Evolutionary conservation across 139 green algal species (phyloP).

Genomic region (Chlamydomonas applanata): DNA sequence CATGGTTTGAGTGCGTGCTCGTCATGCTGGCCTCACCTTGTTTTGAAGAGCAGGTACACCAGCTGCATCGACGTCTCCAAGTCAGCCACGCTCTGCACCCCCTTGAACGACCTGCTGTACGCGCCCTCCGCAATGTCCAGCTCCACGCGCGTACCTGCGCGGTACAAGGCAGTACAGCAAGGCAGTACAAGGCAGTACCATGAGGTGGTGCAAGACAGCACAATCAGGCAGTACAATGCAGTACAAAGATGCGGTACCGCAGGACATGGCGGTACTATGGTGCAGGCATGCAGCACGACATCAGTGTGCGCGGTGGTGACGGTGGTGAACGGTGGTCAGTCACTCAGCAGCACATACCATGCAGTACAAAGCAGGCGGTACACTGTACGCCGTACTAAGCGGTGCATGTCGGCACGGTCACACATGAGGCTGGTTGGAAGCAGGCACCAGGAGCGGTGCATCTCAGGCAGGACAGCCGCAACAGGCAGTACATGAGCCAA

Average conservation of each 20-base stretch:
- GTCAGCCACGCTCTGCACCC: conserved; percentile 66
- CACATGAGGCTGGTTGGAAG: too few relatives aligned
- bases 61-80: conserved; percentile 78
- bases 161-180: neutral
- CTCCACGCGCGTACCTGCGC: conserved; percentile 7
- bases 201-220: neutral
- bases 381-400: too few relatives aligned
- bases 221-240: neutral
- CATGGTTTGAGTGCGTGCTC: too few relatives aligned
- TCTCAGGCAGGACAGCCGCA: neutral
- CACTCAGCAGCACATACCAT: too few relatives aligned
- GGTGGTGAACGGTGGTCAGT: neutral
- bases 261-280: too few relatives aligned
- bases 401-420: too few relatives aligned
- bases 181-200: neutral
- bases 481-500: neutral
- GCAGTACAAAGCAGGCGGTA: too few relatives aligned
- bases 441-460: too few relatives aligned
- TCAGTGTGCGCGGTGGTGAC: neutral
- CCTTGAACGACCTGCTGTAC: conserved; percentile 66
- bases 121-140: conserved; percentile 36
- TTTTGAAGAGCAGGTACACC: conserved; percentile 75
- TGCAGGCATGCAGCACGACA: too few relatives aligned
- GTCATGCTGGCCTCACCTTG: too few relatives aligned
- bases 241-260: too few relatives aligned